Percentiles rank a stretch among this genome's conserved stretches.
These are phyloP conservation scores for Myotisia sp. DNA, from an alignment of 2,329 filamentous ascomycete species.

Conservation along the genomic window DNA sequence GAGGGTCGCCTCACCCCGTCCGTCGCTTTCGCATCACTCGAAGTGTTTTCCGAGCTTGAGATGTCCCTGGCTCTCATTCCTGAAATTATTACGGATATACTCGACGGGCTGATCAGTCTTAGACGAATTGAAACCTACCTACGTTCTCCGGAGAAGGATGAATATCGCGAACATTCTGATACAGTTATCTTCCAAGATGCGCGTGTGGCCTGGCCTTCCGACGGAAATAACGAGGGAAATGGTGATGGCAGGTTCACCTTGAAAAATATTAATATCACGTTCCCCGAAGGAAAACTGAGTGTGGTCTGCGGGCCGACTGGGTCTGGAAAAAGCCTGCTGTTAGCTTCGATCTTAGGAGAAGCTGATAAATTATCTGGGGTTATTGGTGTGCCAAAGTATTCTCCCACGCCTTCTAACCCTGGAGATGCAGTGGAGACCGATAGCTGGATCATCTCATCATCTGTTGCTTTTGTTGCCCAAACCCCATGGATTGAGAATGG, in stretches of 20 bases:
- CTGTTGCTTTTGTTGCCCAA: slow-evolving; percentile 27
- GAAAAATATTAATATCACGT: slow-evolving; percentile 2
- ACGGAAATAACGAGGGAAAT: slow-evolving; percentile 16
- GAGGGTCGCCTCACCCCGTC: slow-evolving; percentile 53
- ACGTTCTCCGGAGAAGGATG: slow-evolving; percentile 1
- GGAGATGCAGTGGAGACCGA: background rate
- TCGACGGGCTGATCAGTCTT: slow-evolving; percentile 3
- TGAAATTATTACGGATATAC: background rate
- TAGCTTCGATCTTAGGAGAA: slow-evolving; percentile 3
- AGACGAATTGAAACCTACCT: slow-evolving; percentile 3
- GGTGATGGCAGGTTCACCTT: slow-evolving; percentile 2
- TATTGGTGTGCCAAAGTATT: background rate
- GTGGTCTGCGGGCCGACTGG: slow-evolving; percentile 4
- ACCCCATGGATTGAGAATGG: slow-evolving; percentile 56
- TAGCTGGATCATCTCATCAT: slow-evolving; percentile 1
- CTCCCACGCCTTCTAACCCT: background rate
- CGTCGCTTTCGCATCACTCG: slow-evolving; percentile 55
- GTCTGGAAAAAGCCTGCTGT: slow-evolving; percentile 4
- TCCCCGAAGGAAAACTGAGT: slow-evolving; percentile 1
- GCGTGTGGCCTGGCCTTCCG: slow-evolving; percentile 2
- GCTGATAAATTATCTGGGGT: background rate
- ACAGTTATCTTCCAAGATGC: slow-evolving; percentile 1
- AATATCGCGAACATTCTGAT: background rate
- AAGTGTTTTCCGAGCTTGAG: slow-evolving; percentile 2
- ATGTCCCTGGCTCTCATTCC: slow-evolving; percentile 2